Percentiles rank a stretch among this genome's conserved stretches.
Evolutionary conservation across 2,329 filamentous ascomycete species (phyloP).

Genomic region (Neonectria ditissima): DNA sequence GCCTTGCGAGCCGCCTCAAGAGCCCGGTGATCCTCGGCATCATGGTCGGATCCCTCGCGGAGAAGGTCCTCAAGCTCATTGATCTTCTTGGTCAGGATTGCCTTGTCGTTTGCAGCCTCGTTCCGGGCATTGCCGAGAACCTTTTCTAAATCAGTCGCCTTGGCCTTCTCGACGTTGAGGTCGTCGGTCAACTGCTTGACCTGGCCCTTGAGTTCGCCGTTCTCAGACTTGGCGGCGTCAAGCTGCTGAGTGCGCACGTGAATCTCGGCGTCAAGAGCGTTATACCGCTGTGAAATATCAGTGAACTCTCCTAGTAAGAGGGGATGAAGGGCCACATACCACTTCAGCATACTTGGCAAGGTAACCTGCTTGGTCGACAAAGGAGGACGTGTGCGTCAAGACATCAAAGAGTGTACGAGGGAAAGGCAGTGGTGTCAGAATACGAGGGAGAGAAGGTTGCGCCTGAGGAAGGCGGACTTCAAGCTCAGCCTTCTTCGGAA

Average conservation of each 20-base stretch:
- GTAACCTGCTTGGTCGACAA: conserved; percentile 34
- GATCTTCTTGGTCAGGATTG: no score
- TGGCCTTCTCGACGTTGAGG: no score
- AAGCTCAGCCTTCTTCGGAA: conserved; percentile 22
- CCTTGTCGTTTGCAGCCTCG: no score
- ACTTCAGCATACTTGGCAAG: conserved; percentile 34
- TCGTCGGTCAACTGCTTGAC: no score
- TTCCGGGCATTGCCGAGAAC: no score
- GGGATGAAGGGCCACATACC: conserved; percentile 1
- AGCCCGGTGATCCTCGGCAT: no score
- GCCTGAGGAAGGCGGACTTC: conserved; percentile 31
- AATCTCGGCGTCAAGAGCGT: conserved; percentile 18
- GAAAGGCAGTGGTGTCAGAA: conserved; percentile 27
- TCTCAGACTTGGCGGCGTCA: not conserved
- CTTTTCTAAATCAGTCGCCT: no score
- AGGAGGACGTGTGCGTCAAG: conserved; percentile 27
- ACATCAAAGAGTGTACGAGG: conserved; percentile 29
- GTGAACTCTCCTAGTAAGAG: not conserved
- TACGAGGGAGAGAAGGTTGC: conserved; percentile 21
- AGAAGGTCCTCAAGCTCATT: no score
- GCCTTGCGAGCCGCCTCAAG: no score
- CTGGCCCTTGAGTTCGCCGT: not conserved
- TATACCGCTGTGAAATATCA: conserved; percentile 5
- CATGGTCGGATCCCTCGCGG: no score
- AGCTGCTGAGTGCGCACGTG: not conserved